phyloP scores from a whole-genome alignment of 164 flowering plant species.

The Stephania cephalantha region DNA sequence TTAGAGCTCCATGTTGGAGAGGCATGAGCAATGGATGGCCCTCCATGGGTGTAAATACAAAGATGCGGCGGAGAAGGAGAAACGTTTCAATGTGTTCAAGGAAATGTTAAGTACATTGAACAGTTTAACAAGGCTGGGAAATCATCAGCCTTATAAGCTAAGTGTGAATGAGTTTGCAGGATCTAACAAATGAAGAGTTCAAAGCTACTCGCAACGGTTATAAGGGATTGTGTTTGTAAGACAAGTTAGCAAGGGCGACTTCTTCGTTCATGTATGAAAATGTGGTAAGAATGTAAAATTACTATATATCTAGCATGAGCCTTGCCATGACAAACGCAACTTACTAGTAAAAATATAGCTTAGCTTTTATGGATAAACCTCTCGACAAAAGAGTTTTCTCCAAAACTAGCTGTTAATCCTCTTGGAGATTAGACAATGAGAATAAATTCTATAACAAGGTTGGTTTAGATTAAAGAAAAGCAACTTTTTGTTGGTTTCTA shows the following conservation, averaged over 20 bases:
- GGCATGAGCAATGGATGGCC: neutral
- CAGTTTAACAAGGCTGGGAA: neutral
- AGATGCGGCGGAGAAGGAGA: neutral
- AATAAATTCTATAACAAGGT: no score
- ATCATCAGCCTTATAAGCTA: neutral
- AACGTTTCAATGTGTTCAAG: neutral
- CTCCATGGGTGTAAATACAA: neutral
- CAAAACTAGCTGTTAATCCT: no score
- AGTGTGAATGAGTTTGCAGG: neutral
- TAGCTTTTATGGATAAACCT: no score
- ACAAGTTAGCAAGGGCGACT: neutral
- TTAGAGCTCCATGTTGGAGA: neutral
- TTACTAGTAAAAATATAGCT: no score
- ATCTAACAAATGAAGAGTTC: neutral
- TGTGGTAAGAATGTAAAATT: neutral
- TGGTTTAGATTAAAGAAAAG: no score
- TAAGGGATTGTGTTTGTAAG: neutral
- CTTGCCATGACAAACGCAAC: no score
- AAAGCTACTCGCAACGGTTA: neutral
- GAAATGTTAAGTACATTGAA: neutral
- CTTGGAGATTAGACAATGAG: no score
- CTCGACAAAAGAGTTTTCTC: no score
- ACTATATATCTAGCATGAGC: no score
- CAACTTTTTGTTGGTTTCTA: no score
- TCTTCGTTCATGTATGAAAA: neutral